Percentiles rank a stretch among this genome's conserved stretches.
Conservation (phyloP, 257 asterid genomes). For the Coffea eugenioides region DNA sequence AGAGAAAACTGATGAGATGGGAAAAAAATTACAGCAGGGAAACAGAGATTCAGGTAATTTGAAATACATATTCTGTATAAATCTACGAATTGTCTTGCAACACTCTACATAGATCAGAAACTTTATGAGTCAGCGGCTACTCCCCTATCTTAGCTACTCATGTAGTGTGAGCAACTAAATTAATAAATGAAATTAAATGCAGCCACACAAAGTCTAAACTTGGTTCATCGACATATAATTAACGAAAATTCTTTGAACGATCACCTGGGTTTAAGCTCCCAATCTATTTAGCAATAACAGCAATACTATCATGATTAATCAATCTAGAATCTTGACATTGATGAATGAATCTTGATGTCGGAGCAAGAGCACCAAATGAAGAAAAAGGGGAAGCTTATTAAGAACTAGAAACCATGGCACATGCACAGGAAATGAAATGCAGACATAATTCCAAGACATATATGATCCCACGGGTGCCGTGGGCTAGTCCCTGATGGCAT, state of each 20-base stretch:
- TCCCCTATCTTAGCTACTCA: not conserved
- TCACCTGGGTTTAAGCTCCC: not conserved
- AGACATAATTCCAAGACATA: not conserved
- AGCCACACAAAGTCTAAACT: not conserved
- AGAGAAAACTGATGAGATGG: not conserved
- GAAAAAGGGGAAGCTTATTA: not conserved
- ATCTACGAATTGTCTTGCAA: too few relatives aligned
- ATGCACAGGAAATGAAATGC: not conserved
- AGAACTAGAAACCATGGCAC: not conserved
- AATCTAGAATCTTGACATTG: not conserved
- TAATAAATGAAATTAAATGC: not conserved
- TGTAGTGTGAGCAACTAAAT: not conserved
- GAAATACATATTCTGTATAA: not conserved
- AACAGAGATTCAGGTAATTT: not conserved
- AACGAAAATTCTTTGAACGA: not conserved
- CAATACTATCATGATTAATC: not conserved
- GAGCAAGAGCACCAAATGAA: slow-evolving; percentile 1
- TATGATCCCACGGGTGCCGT: not conserved
- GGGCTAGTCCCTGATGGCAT: not conserved
- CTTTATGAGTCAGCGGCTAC: not conserved
- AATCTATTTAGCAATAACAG: not conserved
- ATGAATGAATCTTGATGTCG: not conserved
- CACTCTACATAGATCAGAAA: not conserved
- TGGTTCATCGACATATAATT: not conserved
- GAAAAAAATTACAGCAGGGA: not conserved